Evolutionary conservation across 129 eudicot species (phyloP), one percentile per base, ranked within the genome.

Genomic region (Centrapalus pauciflorus): DNA sequence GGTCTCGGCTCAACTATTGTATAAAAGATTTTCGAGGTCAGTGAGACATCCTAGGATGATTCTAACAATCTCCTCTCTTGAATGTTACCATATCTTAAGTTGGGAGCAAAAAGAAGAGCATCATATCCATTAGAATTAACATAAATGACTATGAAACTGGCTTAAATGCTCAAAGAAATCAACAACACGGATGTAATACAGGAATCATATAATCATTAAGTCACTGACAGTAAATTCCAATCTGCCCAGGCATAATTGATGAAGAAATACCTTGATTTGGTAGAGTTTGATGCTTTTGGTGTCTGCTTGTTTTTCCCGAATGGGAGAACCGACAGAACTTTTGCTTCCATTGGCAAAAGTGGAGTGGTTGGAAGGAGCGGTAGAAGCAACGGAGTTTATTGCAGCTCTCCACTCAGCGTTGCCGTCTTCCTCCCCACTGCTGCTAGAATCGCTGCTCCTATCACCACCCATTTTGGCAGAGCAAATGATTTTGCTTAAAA

Each of bases 371-470:
- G 41, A 55, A 50, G 85, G 37, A 4, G 84, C 16, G 77, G 66
- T 56, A 72, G 85, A 2, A 48, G 90, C 64, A 23, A 88, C 84
- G 54, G 96, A 87, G 57, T 70, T 75, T 3, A 92, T 92, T 76
- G 96, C 95, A 74, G 95, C 96, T 81, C 69, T 85, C 98, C 98
- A 92, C 26, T 80, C 83, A 52, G 90, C 89, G 65, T 92, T 89
- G 32, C 95, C 97, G 78, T 92, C 98, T 77, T 92, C 98, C 70
- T 88, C 96, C 17, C 94, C 90, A 38, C 92, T 88, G 81, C 88
- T 84, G 74, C 84, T 75, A 55, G 85, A 84, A 68, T 76, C 74
- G 71, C 75, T 77, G 34, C 71, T 37, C 41, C 72, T 34, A 12
- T 70, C 67, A 9, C 68, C 55, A 10, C 83, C 76, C 89, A 80